Conservation (phyloP, 257 asterid species). For the Ajuga chamaepitys region DNA sequence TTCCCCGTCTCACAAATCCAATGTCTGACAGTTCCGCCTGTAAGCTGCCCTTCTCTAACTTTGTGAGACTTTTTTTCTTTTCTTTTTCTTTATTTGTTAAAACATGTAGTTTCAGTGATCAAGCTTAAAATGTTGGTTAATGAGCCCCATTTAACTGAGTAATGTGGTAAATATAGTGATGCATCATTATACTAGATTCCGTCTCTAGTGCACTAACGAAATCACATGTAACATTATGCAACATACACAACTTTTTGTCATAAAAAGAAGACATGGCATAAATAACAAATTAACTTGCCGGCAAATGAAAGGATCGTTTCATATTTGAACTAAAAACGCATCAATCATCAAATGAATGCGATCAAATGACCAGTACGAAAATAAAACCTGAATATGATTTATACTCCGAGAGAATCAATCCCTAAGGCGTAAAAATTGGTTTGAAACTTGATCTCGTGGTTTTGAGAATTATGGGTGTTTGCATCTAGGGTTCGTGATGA, state of each 20-base stretch:
- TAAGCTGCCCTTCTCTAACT: too few relatives aligned
- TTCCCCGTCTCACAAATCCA: too few relatives aligned
- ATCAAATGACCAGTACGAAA: not conserved
- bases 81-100: too few relatives aligned
- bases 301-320: not conserved
- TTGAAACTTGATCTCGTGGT: conserved; percentile 10
- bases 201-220: not conserved
- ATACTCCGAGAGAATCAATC: not conserved
- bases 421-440: not conserved
- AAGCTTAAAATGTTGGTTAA: too few relatives aligned
- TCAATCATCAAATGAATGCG: not conserved
- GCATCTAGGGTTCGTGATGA: conserved; percentile 1
- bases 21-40: not conserved
- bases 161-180: not conserved
- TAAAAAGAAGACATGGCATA: not conserved
- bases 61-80: too few relatives aligned
- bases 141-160: too few relatives aligned
- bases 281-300: not conserved
- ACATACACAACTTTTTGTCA: not conserved
- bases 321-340: not conserved
- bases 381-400: not conserved
- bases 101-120: too few relatives aligned
- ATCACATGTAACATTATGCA: not conserved
- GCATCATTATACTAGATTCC: not conserved
- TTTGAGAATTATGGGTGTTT: not conserved